phyloP scores from a whole-genome alignment of 2,329 filamentous ascomycete species.

The Camillea tinctor region DNA sequence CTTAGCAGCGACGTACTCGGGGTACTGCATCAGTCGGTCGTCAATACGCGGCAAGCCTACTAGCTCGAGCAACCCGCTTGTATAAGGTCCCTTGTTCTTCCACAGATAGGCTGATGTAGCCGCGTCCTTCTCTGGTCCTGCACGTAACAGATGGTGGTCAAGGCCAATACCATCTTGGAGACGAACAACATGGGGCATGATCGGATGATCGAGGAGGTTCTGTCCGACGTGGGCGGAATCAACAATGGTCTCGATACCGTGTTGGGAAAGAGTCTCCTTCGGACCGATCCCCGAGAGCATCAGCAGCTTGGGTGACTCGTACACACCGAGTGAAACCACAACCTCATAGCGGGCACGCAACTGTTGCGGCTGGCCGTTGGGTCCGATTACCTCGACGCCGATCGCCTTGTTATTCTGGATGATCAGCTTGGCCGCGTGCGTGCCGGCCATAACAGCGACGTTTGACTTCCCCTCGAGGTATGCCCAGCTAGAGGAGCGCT shows the following conservation, averaged over 20 bases:
- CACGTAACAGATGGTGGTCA: constrained; percentile 41
- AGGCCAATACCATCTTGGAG: constrained; percentile 41
- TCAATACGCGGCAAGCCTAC: constrained; percentile 59
- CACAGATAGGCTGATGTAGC: constrained; percentile 37
- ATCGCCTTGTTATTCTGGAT: constrained; percentile 43
- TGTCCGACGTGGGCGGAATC: constrained; percentile 62
- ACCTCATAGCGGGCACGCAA: constrained; percentile 50
- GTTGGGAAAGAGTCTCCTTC: constrained; percentile 46
- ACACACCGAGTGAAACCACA: constrained; percentile 51
- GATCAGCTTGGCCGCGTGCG: constrained; percentile 52
- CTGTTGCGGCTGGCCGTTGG: constrained; percentile 39
- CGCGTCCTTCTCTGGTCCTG: constrained; percentile 33
- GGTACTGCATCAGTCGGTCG: constrained; percentile 46
- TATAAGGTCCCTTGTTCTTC: constrained; percentile 39
- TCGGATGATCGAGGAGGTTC: constrained; percentile 63
- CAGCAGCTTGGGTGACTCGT: constrained; percentile 64
- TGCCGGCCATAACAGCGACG: constrained; percentile 48
- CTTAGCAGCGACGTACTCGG: constrained; percentile 45
- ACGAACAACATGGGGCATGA: constrained; percentile 49
- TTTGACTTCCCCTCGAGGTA: constrained; percentile 55
- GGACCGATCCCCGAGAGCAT: constrained; percentile 65
- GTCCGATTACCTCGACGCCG: constrained; percentile 47
- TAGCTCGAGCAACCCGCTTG: constrained; percentile 46
- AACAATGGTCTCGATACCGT: constrained; percentile 52
- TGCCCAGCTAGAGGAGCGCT: constrained; percentile 50